A percentile compares a stretch with the other conserved stretches of the same genome.
Conservation (phyloP, 352 stramenopile genomes). For the Phytophthora tentaculata region DNA sequence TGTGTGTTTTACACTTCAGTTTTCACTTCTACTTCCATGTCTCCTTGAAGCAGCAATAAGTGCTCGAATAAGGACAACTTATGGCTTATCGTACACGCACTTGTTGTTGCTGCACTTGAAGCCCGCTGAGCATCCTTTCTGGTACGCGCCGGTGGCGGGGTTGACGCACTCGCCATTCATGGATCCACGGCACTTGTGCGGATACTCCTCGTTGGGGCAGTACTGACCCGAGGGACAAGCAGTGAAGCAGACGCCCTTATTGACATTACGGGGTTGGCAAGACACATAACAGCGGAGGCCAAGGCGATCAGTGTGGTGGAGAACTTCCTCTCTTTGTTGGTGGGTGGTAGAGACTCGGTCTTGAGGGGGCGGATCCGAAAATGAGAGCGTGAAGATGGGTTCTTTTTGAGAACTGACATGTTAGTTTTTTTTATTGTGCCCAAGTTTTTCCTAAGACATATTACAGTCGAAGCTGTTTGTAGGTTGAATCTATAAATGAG, state of each 20-base stretch:
- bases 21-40: too few relatives aligned
- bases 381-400: not conserved
- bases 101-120: slow-evolving; percentile 28
- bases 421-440: too few relatives aligned
- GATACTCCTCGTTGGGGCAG: not conserved
- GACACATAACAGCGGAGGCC: not conserved
- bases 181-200: slow-evolving; percentile 8
- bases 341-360: not conserved
- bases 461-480: too few relatives aligned
- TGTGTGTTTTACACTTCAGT: not conserved
- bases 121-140: slow-evolving; percentile 26
- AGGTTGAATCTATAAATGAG: slow-evolving; percentile 27
- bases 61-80: not conserved
- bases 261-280: not conserved
- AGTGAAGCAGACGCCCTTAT: slow-evolving; percentile 2
- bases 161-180: slow-evolving; percentile 41
- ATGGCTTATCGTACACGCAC: slow-evolving; percentile 7
- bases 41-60: too few relatives aligned
- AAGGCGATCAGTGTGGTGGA: not conserved
- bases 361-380: not conserved
- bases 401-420: too few relatives aligned
- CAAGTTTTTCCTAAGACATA: too few relatives aligned
- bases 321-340: not conserved
- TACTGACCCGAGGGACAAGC: not conserved
- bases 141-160: slow-evolving; percentile 21